Evolutionary conservation across 2,329 filamentous ascomycete genomes (phyloP), one percentile per base, ranked within the genome.

Genomic region (Didymella keratinophila): DNA sequence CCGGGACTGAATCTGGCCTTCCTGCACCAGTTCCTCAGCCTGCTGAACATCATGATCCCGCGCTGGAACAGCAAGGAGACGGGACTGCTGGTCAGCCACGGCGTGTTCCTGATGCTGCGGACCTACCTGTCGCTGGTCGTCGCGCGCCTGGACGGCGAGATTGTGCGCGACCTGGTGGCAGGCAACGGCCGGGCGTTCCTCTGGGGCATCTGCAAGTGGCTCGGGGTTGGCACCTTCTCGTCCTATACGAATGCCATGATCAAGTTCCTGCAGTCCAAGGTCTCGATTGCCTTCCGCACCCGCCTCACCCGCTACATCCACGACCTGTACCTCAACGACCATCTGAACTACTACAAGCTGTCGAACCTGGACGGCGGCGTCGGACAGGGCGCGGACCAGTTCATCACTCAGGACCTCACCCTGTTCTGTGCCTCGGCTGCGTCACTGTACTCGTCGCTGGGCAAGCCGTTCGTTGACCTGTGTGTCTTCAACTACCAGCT

Each of bases 211-310:
- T 76, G 89, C 47, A 97, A 98, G 83, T 99, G 95, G 95, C 93
- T 93, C 65, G 93, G 94, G 3, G 89, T 99, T 34, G 95, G 95
- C 41, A 92, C 91, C 2, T 88, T 98, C 63, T 94, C 93, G 9
- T 96, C 94, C 0, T 99, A 99, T 73, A 97, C 94, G 49, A 99
- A 99, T 77, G 93, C 94, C 53, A 97, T 96, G 90, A 99, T 99
- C 83, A 98, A 98, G 78, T 99, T 91, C 79, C 84, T 99, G 62
- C 94, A 99, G 78, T 94, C 92, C 49, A 99, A 99, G 81, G 93
- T 99, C 52, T 97, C 94, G 7, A 99, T 99, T 66, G 94, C 96
- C 32, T 99, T 99, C 84, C 89, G 95, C 41, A 99, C 95, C 4
- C 87, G 95, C 11, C 83, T 99, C 14, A 99, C 95, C 2, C 84